Evolutionary conservation across 768 basidiomycete genomes (phyloP).

Genomic region (Boletales sp.): DNA sequence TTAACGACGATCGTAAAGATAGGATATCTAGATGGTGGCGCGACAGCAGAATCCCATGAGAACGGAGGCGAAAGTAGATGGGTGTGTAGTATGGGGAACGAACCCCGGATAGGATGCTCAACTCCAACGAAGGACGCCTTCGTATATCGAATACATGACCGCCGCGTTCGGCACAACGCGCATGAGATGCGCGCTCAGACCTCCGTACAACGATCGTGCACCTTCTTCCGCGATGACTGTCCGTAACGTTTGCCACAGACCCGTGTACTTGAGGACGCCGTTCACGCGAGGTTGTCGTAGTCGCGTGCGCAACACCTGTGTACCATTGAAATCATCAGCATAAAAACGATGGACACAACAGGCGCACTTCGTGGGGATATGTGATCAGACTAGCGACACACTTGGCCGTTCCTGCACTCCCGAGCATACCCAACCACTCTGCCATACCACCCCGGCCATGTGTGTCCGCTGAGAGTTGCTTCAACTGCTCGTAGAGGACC

Average conservation of each 20-base stretch:
- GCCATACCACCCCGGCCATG: slow-evolving; percentile 53
- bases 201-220: slow-evolving; percentile 79
- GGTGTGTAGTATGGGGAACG: not conserved
- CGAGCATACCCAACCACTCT: slow-evolving; percentile 82
- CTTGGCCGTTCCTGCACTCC: slow-evolving; percentile 90
- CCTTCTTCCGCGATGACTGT: slow-evolving; percentile 91
- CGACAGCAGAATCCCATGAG: not conserved
- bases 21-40: slow-evolving; percentile 10
- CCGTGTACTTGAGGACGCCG: slow-evolving; percentile 79
- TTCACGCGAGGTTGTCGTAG: slow-evolving; percentile 83
- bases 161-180: slow-evolving; percentile 96
- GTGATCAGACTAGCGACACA: slow-evolving; percentile 92
- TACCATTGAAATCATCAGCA: slow-evolving; percentile 1
- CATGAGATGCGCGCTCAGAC: slow-evolving; percentile 92
- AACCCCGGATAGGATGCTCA: not conserved
- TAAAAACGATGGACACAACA: not conserved
- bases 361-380: slow-evolving; percentile 91
- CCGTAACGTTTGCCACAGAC: slow-evolving; percentile 78
- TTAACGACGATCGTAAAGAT: slow-evolving; percentile 13
- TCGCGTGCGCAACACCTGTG: slow-evolving; percentile 85
- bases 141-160: slow-evolving; percentile 96
- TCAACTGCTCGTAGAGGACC: slow-evolving; percentile 93
- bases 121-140: slow-evolving; percentile 69
- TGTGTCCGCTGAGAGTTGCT: slow-evolving; percentile 54
- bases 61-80: not conserved